Base-by-base conservation (phyloP, 805 yeast species). In the Lipomyces sp. region DNA sequence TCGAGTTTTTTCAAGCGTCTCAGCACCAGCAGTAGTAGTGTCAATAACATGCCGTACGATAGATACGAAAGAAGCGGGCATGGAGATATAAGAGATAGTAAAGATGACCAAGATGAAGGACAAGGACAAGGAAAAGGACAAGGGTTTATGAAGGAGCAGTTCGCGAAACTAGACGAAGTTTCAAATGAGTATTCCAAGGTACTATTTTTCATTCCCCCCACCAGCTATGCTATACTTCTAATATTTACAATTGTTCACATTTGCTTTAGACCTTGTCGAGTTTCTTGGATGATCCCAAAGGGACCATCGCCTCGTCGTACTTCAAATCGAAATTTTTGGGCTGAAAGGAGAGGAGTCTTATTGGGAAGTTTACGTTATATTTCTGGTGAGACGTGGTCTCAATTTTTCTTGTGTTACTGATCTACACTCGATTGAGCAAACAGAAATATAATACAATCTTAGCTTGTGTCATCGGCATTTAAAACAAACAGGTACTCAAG, bases 71-170 rank as follows among this genome's bases (percentile, higher is more conserved):
- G 8, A 5, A 26, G 29, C 29, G 29, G 29, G 29, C 6, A 10
- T 10, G 29, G 42, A 22, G 37, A n/a, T 10, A 6, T 36, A 22
- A 14, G 18, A 11, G 8, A 23, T 21, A 4, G 5, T 5, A 14
- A 32, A 7, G 18, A 32, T n/a, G 6, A 13, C 6, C n/a, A n/a
- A n/a, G n/a, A n/a, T n/a, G n/a, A 43, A 7, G 55, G 48, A 14
- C 34, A 31, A 5, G 54, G 57, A 39, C 44, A 61, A 14, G 63
- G 62, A 2, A 49, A 49, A 19, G 39, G 54, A n/a, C 18, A 57
- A 8, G 54, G 59, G 36, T 46, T 39, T 41, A 40, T 58, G 51
- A 43, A 48, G 24, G 34, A 55, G 22, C 50, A 43, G 32, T 49
- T 46, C 39, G 38, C 41, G 10, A 45, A 53, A 31, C 36, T 58